Evolutionary conservation across 345 rosid species (phyloP), one percentile per base, ranked within the genome.

Genomic region (Corchorus olitorius): DNA sequence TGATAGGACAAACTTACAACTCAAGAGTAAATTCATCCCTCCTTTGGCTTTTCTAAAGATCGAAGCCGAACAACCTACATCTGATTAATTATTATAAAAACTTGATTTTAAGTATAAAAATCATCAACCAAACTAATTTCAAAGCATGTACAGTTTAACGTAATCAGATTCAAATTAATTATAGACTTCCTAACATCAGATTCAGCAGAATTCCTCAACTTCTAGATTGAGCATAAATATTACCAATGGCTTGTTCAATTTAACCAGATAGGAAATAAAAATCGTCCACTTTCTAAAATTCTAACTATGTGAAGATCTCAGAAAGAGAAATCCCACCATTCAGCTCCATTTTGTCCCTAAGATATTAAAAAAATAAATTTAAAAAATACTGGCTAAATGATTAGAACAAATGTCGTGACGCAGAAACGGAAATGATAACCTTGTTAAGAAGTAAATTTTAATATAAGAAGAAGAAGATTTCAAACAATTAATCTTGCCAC

Each of bases 1-100:
- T 54, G 46, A 55, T 22, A 60, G 69, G 37, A 81, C 39, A 15
- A 76, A 82, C 93, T 91, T 81, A 91, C 96, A 91, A 81, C 78
- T 91, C 96, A 49, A 91, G 85, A 34, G 79, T 84, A 74, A 91
- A 91, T 71, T 88, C 92, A n/a, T 77, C 89, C 89, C 76, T 89
- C 96, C 81, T 91, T 91, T 46, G 93, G 89, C 73, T 84, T 88
- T 83, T 91, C 92, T 79, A 91, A 68, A 34, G 89, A 84, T 72
- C 91, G 87, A 69, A 91, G 89, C 19, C 83, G 93, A 70, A 91
- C 92, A 75, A 89, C 84, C 90, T 87, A 77, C 34, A 20, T 39
- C 39, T 66, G 41, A 78, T 62, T 66, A 75, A 58, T 58, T 39
- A 39, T 2, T n/a, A 56, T 13, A 33, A 13, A 70, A 43, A 72